A percentile compares a stretch with the other conserved stretches of the same genome.
phyloP scores from a whole-genome alignment of 208 protist species.

The Crithidia thermophila region DNA sequence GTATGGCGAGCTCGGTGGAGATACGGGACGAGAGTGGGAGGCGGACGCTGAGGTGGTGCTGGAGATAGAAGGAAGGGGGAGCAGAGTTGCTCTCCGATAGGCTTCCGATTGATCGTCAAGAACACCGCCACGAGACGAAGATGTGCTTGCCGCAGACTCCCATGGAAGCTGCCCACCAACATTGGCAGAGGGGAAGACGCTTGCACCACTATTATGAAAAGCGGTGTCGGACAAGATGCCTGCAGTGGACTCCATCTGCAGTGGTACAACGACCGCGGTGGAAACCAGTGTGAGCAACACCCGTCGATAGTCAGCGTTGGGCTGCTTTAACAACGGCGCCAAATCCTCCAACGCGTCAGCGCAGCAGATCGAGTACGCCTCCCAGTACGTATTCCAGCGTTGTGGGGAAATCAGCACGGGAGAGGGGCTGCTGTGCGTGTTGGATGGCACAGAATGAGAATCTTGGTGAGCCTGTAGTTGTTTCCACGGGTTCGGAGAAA shows the following conservation, averaged over 20 bases:
- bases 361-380: constrained; percentile 26
- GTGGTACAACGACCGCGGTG: constrained; percentile 1
- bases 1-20: not conserved
- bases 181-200: too few species aligned
- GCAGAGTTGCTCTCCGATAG: too few species aligned
- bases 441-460: not conserved
- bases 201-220: too few species aligned
- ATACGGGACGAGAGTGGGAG: not conserved
- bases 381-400: constrained; percentile 79
- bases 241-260: not conserved
- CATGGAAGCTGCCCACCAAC: too few species aligned
- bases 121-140: too few species aligned
- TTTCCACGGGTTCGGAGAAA: constrained; percentile 28
- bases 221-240: not conserved
- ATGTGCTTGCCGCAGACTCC: too few species aligned
- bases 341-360: constrained; percentile 26
- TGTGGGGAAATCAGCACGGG: constrained; percentile 38
- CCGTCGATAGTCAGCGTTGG: constrained; percentile 3
- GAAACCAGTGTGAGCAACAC: constrained; percentile 23
- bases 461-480: not conserved
- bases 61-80: too few species aligned
- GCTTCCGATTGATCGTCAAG: too few species aligned
- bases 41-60: too few species aligned
- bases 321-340: not conserved
- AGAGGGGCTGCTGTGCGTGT: not conserved